Percentiles rank a stretch among this genome's conserved stretches.
These are phyloP conservation scores for Byssochlamys sp. DNA, from an alignment of 2,329 filamentous ascomycete species.

Conservation along the genomic window DNA sequence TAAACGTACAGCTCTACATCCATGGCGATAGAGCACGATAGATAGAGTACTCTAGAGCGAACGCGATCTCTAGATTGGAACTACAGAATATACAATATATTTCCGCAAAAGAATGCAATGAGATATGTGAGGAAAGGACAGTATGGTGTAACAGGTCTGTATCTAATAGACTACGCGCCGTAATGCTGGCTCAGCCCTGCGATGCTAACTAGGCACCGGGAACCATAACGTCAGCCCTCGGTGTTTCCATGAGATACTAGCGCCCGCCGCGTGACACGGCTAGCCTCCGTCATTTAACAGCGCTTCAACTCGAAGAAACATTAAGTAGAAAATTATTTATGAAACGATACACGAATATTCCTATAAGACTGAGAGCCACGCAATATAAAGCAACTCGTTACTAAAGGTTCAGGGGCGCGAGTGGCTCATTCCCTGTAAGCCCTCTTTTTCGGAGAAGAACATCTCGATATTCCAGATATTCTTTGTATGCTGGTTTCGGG, in stretches of 20 bases:
- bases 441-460: constrained; percentile 10
- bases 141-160: neutral
- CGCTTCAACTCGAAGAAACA: too few species aligned
- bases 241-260: neutral
- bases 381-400: too few species aligned
- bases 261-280: neutral
- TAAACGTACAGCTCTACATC: constrained; percentile 70
- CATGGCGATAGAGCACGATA: constrained; percentile 40
- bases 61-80: neutral
- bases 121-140: neutral
- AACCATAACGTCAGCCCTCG: neutral
- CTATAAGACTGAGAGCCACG: too few species aligned
- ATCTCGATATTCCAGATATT: constrained; percentile 15
- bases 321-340: too few species aligned
- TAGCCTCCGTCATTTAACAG: too few species aligned
- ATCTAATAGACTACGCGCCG: neutral
- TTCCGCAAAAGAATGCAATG: neutral
- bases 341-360: too few species aligned
- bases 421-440: constrained; percentile 14
- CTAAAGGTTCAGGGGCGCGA: constrained; percentile 5
- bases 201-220: neutral
- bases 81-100: neutral
- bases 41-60: neutral
- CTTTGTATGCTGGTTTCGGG: constrained; percentile 15
- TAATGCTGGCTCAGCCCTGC: neutral